A percentile compares a stretch with the other conserved stretches of the same genome.
These are phyloP conservation scores for Marasmius oreades DNA, from an alignment of 1,284 basidiomycete species.

Conservation along the genomic window DNA sequence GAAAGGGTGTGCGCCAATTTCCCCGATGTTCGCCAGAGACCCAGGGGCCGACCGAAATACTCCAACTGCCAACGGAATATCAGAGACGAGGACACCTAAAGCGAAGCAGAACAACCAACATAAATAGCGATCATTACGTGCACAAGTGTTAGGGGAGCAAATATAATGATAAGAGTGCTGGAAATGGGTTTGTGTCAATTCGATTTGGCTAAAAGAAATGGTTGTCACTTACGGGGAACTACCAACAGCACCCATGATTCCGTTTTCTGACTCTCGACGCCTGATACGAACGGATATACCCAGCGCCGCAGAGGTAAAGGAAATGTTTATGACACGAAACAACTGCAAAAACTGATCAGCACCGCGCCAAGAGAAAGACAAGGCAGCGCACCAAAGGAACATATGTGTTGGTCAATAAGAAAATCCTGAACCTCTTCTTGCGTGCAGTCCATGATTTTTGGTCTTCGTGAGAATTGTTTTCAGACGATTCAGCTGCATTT, in stretches of 20 bases:
- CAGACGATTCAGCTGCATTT: conserved; percentile 28
- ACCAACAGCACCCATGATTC: conserved; percentile 70
- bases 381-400: conserved; percentile 64
- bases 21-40: conserved; percentile 82
- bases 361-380: no score
- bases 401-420: conserved; percentile 68
- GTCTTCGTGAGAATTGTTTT: conserved; percentile 32
- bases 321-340: conserved; percentile 82
- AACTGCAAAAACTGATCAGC: no score
- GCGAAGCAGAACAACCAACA: conserved; percentile 40
- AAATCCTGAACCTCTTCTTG: conserved; percentile 55
- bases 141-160: conserved; percentile 78
- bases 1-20: conserved; percentile 79
- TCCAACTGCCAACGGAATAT: conserved; percentile 60
- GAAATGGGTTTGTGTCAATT: conserved; percentile 6
- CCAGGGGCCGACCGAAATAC: conserved; percentile 88
- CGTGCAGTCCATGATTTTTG: conserved; percentile 39
- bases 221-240: conserved; percentile 60
- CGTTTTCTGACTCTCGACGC: conserved; percentile 45
- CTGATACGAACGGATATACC: conserved; percentile 80
- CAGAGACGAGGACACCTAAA: not conserved
- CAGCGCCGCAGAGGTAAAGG: conserved; percentile 77
- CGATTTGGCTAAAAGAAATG: conserved; percentile 26
- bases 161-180: conserved; percentile 84
- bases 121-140: conserved; percentile 86